A percentile compares a stretch with the other conserved stretches of the same genome.
These are phyloP conservation scores for Polytrichum formosum DNA, from an alignment of 225 moss, liverwort and hornwort species.

Conservation along the genomic window DNA sequence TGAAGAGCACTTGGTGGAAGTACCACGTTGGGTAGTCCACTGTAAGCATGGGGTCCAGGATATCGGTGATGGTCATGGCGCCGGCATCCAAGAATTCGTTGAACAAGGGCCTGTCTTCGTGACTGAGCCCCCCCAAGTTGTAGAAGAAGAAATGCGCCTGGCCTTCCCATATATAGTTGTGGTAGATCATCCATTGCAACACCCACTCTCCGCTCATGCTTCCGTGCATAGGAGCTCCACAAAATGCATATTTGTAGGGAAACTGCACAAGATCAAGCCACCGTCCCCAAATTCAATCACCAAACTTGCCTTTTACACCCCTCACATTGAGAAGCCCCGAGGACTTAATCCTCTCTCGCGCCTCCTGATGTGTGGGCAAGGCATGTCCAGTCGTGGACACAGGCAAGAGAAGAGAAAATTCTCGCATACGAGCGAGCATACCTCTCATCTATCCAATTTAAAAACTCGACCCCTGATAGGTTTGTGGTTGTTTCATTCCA, in stretches of 20 bases:
- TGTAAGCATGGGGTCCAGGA: slow-evolving; percentile 24
- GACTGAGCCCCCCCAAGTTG: slow-evolving; percentile 41
- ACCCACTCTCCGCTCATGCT: slow-evolving; percentile 43
- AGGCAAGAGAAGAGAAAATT: no score
- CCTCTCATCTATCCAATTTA: no score
- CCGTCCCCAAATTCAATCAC: no score
- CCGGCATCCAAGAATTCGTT: slow-evolving; percentile 34
- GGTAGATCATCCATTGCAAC: slow-evolving; percentile 68
- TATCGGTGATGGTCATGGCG: slow-evolving; percentile 47
- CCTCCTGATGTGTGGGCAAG: no score
- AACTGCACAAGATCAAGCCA: slow-evolving; percentile 8
- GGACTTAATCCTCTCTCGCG: no score
- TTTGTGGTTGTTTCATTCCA: no score
- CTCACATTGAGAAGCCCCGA: no score
- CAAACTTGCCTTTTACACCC: no score
- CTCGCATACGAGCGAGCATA: no score
- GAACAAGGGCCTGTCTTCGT: slow-evolving; percentile 7
- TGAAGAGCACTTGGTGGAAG: slow-evolving; percentile 67
- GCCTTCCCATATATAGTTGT: slow-evolving; percentile 57
- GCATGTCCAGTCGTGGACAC: no score
- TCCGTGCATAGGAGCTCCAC: slow-evolving; percentile 74
- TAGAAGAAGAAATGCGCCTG: slow-evolving; percentile 78
- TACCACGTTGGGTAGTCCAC: slow-evolving; percentile 60
- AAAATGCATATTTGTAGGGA: slow-evolving; percentile 64
- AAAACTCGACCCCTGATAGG: no score